Conservation (phyloP, 1,139 yeast genomes). For the Lodderomyces theae region DNA sequence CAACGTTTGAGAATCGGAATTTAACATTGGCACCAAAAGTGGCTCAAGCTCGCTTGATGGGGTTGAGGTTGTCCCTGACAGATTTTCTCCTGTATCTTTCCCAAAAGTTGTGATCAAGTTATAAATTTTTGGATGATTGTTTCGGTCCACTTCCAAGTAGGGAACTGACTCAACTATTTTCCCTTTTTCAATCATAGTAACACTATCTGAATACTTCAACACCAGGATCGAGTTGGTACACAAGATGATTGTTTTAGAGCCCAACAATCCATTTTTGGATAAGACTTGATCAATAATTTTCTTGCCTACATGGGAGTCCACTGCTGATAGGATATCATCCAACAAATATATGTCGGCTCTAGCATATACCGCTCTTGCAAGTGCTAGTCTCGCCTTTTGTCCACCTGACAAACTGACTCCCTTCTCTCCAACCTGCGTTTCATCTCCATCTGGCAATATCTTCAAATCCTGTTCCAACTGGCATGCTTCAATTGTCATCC, state of each 20-base stretch:
- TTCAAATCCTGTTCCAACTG: constrained; percentile 80
- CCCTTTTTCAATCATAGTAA: constrained; percentile 26
- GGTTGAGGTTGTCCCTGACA: constrained; percentile 1
- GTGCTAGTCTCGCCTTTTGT: constrained; percentile 88
- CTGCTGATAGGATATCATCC: constrained; percentile 82
- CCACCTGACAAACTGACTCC: constrained; percentile 97
- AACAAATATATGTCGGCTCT: constrained; percentile 87
- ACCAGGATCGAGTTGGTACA: constrained; percentile 34
- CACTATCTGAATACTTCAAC: constrained; percentile 26
- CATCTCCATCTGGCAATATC: constrained; percentile 82
- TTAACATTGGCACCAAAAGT: neutral
- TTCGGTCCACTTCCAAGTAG: constrained; percentile 17
- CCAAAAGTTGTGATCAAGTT: constrained; percentile 27
- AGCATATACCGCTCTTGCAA: constrained; percentile 94
- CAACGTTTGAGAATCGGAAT: neutral
- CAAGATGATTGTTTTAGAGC: constrained; percentile 28
- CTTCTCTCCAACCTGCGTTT: constrained; percentile 92
- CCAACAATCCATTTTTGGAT: constrained; percentile 24
- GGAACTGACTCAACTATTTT: constrained; percentile 27
- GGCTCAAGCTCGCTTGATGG: neutral
- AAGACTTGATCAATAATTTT: constrained; percentile 49
- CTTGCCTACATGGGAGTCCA: constrained; percentile 91
- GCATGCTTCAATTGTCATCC: constrained; percentile 80
- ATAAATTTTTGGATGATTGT: constrained; percentile 24
- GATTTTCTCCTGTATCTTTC: constrained; percentile 1